Conservation (phyloP, 1,284 basidiomycete genomes). For the Bjerkandera adusta region DNA sequence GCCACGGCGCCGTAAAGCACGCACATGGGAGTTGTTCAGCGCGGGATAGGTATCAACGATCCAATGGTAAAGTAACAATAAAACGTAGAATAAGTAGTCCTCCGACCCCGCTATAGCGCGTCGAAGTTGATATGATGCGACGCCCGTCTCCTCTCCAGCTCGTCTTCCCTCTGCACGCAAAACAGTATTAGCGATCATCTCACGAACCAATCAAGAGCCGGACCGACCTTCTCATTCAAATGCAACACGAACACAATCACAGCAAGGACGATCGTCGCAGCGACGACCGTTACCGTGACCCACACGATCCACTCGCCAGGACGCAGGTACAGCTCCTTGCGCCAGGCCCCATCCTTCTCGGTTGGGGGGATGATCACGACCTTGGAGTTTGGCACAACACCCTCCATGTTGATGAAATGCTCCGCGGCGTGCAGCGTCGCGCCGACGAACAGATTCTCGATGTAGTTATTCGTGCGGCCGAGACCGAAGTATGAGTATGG, state of each 20-base stretch:
- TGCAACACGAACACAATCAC: slow-evolving; percentile 87
- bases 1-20: too few species aligned
- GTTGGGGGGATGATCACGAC: slow-evolving; percentile 89
- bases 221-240: slow-evolving; percentile 83
- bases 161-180: slow-evolving; percentile 77
- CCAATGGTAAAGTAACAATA: too few species aligned
- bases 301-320: slow-evolving; percentile 98
- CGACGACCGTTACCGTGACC: slow-evolving; percentile 87
- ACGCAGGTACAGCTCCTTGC: slow-evolving; percentile 85
- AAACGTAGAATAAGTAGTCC: too few species aligned
- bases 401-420: slow-evolving; percentile 90
- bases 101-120: too few species aligned
- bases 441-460: slow-evolving; percentile 94
- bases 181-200: slow-evolving; percentile 8
- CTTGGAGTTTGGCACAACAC: slow-evolving; percentile 96
- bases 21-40: too few species aligned
- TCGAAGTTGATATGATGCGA: slow-evolving; percentile 98
- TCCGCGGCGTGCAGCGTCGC: slow-evolving; percentile 70
- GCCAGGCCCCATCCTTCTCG: slow-evolving; percentile 64
- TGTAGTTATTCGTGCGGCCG: slow-evolving; percentile 99
- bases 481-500: slow-evolving; percentile 97
- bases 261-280: slow-evolving; percentile 72
- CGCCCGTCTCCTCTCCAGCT: slow-evolving; percentile 81
- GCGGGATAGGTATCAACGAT: too few species aligned
- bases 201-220: neutral